These are phyloP conservation scores for Coemansia javaensis DNA, from an alignment of 192 early-diverging fungal genomes.

Conservation along the genomic window DNA sequence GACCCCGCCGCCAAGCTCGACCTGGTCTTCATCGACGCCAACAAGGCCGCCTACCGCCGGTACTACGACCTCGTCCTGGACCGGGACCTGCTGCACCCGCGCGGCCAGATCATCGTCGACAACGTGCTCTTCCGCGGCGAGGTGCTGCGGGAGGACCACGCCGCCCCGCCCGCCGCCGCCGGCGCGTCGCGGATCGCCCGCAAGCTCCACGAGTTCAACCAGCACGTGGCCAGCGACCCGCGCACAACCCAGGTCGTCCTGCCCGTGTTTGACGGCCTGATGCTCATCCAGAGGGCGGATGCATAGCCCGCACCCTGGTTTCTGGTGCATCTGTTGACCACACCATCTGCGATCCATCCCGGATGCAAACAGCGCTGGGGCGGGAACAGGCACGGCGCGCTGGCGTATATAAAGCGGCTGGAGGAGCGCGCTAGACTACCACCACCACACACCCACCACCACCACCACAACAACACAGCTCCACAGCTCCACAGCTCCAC, in stretches of 20 bases:
- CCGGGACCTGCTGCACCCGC: constrained; percentile 47
- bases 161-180: neutral
- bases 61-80: constrained; percentile 62
- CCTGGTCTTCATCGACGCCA: constrained; percentile 62
- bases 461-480: too few relatives aligned
- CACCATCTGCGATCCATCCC: too few relatives aligned
- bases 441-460: too few relatives aligned
- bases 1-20: constrained; percentile 51
- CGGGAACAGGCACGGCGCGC: too few relatives aligned
- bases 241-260: constrained; percentile 54
- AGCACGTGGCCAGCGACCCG: constrained; percentile 55
- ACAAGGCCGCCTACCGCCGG: constrained; percentile 60
- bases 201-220: constrained; percentile 54
- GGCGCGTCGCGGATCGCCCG: constrained; percentile 1
- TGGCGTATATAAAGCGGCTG: too few relatives aligned
- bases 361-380: neutral
- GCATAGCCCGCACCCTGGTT: too few relatives aligned
- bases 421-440: too few relatives aligned
- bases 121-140: constrained; percentile 53
- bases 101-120: constrained; percentile 62
- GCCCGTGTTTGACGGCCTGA: constrained; percentile 64
- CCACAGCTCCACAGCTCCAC: too few relatives aligned
- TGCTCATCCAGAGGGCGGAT: constrained; percentile 20
- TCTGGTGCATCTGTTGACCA: too few relatives aligned
- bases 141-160: neutral